Base-by-base conservation (phyloP, 2,329 filamentous ascomycete species). In the Thelonectria rubi region DNA sequence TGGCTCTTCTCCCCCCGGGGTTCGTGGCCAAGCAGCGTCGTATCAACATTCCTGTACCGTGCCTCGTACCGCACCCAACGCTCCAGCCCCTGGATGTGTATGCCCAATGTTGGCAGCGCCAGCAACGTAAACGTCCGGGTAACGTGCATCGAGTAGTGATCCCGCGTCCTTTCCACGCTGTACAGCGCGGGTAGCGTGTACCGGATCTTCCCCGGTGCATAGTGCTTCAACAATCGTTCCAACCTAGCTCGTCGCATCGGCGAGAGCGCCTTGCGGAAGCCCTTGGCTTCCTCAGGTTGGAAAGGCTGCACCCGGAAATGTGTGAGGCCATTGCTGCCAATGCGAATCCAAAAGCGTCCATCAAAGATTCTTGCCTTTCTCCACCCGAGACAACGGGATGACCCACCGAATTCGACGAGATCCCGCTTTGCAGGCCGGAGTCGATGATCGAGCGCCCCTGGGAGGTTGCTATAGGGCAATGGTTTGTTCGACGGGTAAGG, bases 281-380 rank as follows among this genome's bases (percentile, higher is more conserved):
- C 64, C 65, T 84, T 82, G 42, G 79, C 78, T 61, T 82, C 74
- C 34, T 78, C 77, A 1, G 69, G 65, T 2, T 76, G 71, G 65
- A 84, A 82, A 0, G 85, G 85, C 34, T 77, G 78, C 2, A 87
- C 64, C 17, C 76, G 71, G 15, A 84, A 74, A 14, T 72, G 72
- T 51, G 76, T 77, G 3, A 79, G 79, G 7, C 81, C 74, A 5
- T 80, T 79, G 48, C 79, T 75, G 18, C 75, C 74, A 10, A 87
- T 57, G 15, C 81, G 78, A 15, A 89, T 74, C 88, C 88, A 90
- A 74, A 83, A 90, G 2, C 88, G 84, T 0, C 86, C 84, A 72
- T 90, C 88, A 77, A 82, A 90, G 55, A 84, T 72, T 48, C 72
- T 72, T 12, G 70, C 65, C 18, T 65, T 70, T 47, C 72, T 75